Conservation (phyloP, 2,329 filamentous ascomycete genomes). For the Furcasterigmium sp. region DNA sequence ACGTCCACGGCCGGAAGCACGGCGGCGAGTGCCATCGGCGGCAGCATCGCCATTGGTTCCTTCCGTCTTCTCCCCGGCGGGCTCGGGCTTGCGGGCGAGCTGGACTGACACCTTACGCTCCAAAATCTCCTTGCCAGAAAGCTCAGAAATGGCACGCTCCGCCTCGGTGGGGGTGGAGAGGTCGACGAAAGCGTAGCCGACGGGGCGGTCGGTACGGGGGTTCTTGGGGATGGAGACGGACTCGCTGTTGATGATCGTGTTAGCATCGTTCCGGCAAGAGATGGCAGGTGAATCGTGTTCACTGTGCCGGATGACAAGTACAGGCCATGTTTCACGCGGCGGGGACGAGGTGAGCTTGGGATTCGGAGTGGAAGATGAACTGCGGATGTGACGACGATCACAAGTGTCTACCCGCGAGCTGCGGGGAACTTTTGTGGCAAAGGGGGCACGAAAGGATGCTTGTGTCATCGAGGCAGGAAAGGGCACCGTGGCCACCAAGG, state of each 20-base stretch:
- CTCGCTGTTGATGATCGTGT: conserved; percentile 59
- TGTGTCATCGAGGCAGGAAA: too few species aligned
- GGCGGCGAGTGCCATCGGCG: conserved; percentile 61
- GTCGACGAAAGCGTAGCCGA: conserved; percentile 98
- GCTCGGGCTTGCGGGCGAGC: conserved; percentile 94
- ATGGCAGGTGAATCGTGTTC: neutral
- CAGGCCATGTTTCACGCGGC: too few species aligned
- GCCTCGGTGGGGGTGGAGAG: conserved; percentile 92
- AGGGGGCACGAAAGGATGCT: too few species aligned
- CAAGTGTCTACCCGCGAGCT: too few species aligned
- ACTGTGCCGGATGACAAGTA: too few species aligned
- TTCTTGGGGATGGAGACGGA: conserved; percentile 99
- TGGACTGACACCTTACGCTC: conserved; percentile 99
- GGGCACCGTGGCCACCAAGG: too few species aligned
- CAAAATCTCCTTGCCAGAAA: conserved; percentile 95
- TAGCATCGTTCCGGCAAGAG: neutral
- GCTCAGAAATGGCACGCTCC: conserved; percentile 88
- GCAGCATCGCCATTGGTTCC: conserved; percentile 70
- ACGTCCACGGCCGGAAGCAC: conserved; percentile 59
- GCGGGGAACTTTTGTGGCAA: too few species aligned
- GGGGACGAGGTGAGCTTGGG: too few species aligned
- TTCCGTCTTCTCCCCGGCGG: conserved; percentile 70
- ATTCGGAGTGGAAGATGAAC: neutral
- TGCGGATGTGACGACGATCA: neutral
- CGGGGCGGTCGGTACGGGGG: conserved; percentile 95